phyloP scores from a whole-genome alignment of 2,329 filamentous ascomycete genomes.

The Xylariaceae sp. region DNA sequence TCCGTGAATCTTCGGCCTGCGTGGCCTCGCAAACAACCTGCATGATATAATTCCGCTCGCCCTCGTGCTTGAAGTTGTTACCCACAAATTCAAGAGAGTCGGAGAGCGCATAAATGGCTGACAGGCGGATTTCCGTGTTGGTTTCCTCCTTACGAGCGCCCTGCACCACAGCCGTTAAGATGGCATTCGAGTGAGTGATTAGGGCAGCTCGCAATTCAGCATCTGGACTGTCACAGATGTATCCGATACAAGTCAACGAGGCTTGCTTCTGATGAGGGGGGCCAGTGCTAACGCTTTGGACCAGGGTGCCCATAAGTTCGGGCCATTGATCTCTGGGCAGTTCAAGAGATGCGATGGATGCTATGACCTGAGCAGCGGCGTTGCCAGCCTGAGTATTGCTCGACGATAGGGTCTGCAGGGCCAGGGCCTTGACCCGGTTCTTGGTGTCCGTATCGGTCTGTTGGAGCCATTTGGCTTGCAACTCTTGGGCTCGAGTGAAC shows the following conservation, averaged over 20 bases:
- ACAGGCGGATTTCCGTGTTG: slow-evolving; percentile 83
- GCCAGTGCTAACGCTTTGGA: slow-evolving; percentile 87
- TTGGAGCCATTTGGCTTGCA: slow-evolving; percentile 89
- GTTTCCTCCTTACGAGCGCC: slow-evolving; percentile 94
- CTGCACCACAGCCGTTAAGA: slow-evolving; percentile 94
- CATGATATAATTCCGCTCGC: slow-evolving; percentile 99
- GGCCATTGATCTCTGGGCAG: slow-evolving; percentile 89
- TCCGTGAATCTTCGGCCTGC: slow-evolving; percentile 81
- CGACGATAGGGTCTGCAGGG: slow-evolving; percentile 81
- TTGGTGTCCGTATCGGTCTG: slow-evolving; percentile 78
- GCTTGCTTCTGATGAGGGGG: slow-evolving; percentile 86
- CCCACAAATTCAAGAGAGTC: slow-evolving; percentile 97
- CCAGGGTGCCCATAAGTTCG: slow-evolving; percentile 81
- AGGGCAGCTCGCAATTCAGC: slow-evolving; percentile 74
- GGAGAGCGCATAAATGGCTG: slow-evolving; percentile 87
- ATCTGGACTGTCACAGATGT: slow-evolving; percentile 96
- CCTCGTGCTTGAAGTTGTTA: slow-evolving; percentile 98
- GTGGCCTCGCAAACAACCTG: slow-evolving; percentile 99
- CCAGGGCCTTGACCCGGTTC: slow-evolving; percentile 78
- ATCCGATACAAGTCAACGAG: slow-evolving; percentile 93
- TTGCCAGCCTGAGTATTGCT: slow-evolving; percentile 76
- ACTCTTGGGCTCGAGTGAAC: slow-evolving; percentile 74
- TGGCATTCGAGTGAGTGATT: slow-evolving; percentile 88
- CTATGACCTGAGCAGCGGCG: slow-evolving; percentile 90
- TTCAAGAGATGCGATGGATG: slow-evolving; percentile 91